Base-by-base conservation (phyloP, 225 moss, liverwort and hornwort species). In the Anthoceros angustus region DNA sequence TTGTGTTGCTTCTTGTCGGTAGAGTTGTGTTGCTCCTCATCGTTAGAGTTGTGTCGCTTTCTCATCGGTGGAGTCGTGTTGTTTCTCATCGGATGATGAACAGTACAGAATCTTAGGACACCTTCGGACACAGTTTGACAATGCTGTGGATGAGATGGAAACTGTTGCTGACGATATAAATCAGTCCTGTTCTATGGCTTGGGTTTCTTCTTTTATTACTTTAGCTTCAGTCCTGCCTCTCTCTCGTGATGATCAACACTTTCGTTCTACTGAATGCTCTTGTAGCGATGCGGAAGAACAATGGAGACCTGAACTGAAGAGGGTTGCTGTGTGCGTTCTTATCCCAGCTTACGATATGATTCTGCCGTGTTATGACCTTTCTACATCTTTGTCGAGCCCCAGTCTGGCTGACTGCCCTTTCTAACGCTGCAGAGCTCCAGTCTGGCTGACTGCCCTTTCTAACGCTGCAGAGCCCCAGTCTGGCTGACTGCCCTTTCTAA, bases 221-320 rank as follows among this genome's bases (percentile, higher is more conserved):
- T 20, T 50, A 14, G 14, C 14, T 45, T 14, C 14, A 45, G 43
- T 45, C 43, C 9, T 45, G 43, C 9, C 43, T 45, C 55, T 55
- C 55, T 55, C 55, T 55, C 2, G 55, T 55, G 55, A 55, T 55
- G 55, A 55, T 1, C 55, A 20, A 15, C 6, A 55, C 55, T 55
- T 55, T 55, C 55, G 55, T 55, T 55, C 55, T 55, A 55, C 55
- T 55, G 55, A 55, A 20, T 20, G 55, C n/a, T 15, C 1, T 23
- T 7, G 14, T 6, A 18, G n/a, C 55, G 14, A 55, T 55, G 55
- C 23, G 55, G 55, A 55, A 55, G n/a, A 55, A 20, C 7, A 5
- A 55, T 55, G 55, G 55, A 55, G 55, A 55, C 55, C 55, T 55
- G 55, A 55, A 9, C 55, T 55, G 55, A 55, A 55, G 55, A 55